phyloP scores from a whole-genome alignment of 73 alveolate species.

The Durusdinium trenchii region DNA sequence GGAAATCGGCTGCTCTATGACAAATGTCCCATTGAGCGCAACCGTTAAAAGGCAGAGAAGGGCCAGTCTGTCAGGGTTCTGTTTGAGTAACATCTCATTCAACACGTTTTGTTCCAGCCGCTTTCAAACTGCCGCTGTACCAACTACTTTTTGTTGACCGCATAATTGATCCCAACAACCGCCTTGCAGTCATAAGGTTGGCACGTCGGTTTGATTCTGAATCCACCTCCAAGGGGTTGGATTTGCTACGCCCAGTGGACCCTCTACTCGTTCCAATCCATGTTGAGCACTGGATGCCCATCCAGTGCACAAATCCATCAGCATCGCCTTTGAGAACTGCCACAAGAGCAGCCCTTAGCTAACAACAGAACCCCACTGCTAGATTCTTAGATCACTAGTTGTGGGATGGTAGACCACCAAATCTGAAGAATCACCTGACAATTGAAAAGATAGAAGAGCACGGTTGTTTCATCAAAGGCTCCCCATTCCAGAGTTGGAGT shows the following conservation, averaged over 20 bases:
- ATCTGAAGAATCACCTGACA: too few species aligned
- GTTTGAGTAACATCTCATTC: background rate
- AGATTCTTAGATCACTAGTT: background rate
- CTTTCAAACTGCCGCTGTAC: background rate
- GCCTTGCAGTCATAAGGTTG: background rate
- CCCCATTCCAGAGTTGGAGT: conserved; percentile 1
- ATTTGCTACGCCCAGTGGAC: background rate
- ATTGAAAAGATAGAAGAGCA: background rate
- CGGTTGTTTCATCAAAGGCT: background rate
- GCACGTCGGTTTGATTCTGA: background rate
- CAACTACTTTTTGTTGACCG: background rate
- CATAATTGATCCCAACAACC: background rate
- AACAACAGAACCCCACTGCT: too few species aligned
- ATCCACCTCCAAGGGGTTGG: background rate
- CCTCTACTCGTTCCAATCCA: conserved; percentile 7
- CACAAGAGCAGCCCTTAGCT: background rate
- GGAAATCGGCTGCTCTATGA: conserved; percentile 17
- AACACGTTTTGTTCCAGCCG: background rate
- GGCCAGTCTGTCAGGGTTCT: conserved; percentile 44
- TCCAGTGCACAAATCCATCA: conserved; percentile 26
- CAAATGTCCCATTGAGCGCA: background rate
- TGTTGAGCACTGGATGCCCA: conserved; percentile 33
- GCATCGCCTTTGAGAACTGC: conserved; percentile 5
- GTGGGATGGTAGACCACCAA: background rate
- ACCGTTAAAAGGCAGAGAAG: background rate